A percentile compares a stretch with the other conserved stretches of the same genome.
These are phyloP conservation scores for Sequoia sempervirens DNA, from an alignment of 75 land plant genomes.

Conservation along the genomic window DNA sequence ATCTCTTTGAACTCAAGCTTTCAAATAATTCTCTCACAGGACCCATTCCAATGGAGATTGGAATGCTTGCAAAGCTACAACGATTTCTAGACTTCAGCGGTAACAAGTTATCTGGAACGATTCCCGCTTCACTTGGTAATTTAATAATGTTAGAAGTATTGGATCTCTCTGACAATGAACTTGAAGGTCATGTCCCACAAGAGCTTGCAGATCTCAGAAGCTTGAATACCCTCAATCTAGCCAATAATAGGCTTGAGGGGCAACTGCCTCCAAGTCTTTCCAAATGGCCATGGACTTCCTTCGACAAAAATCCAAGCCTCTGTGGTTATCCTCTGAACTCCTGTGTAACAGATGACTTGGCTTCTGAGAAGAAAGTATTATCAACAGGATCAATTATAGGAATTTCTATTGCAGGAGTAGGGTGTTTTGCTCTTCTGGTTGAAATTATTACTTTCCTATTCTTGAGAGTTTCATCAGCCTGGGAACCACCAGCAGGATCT, in stretches of 20 bases:
- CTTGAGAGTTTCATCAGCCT: not conserved
- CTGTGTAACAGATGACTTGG: conserved; percentile 12
- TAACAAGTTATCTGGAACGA: conserved; percentile 45
- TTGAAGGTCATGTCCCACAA: conserved; percentile 52
- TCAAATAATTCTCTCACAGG: conserved; percentile 54
- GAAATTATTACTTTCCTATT: not conserved
- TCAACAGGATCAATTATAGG: conserved; percentile 26
- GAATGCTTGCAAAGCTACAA: conserved; percentile 47
- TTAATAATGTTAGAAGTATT: conserved; percentile 61
- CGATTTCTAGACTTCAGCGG: conserved; percentile 49
- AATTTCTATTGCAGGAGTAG: conserved; percentile 36
- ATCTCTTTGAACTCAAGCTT: conserved; percentile 50
- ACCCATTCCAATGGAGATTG: conserved; percentile 48
- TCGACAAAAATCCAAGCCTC: conserved; percentile 37
- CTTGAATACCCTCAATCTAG: conserved; percentile 51
- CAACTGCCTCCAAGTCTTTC: conserved; percentile 41
- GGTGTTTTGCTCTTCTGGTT: not conserved
- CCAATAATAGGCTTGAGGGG: conserved; percentile 56
- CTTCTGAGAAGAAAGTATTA: conserved; percentile 11
- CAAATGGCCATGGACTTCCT: conserved; percentile 33
- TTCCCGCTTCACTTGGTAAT: conserved; percentile 50
- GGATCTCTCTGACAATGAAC: conserved; percentile 66
- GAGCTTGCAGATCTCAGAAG: conserved; percentile 44
- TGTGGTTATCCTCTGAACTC: conserved; percentile 46
- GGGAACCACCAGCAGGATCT: not conserved